These are phyloP conservation scores for Nicotiana noctiflora DNA, from an alignment of 257 asterid species.

Conservation along the genomic window DNA sequence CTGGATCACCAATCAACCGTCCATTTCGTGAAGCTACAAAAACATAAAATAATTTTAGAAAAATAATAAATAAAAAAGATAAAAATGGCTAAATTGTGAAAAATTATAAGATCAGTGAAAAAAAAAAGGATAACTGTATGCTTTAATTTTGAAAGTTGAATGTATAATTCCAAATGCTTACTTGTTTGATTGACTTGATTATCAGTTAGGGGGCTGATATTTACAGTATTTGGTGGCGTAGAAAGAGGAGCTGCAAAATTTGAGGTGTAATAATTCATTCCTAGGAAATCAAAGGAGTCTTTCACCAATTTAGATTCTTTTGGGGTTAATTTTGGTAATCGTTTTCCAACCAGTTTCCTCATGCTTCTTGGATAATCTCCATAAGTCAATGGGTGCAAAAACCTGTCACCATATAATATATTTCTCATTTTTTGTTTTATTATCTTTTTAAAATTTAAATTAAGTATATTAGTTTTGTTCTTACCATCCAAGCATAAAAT, in stretches of 20 bases:
- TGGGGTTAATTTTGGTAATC: conserved; percentile 41
- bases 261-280: conserved; percentile 51
- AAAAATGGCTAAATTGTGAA: neutral
- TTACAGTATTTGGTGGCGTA: neutral
- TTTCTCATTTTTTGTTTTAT: neutral
- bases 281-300: conserved; percentile 48
- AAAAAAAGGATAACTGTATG: neutral
- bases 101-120: neutral
- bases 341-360: conserved; percentile 25
- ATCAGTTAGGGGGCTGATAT: conserved; percentile 20
- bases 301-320: conserved; percentile 23
- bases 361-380: conserved; percentile 50
- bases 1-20: conserved; percentile 36
- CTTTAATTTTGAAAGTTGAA: neutral
- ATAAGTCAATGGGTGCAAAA: conserved; percentile 32
- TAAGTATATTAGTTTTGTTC: neutral
- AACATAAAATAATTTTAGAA: neutral
- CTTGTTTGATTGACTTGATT: conserved; percentile 15
- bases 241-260: conserved; percentile 26
- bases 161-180: conserved; percentile 3
- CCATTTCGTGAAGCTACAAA: conserved; percentile 33
- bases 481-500: conserved; percentile 64
- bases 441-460: neutral
- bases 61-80: neutral
- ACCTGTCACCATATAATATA: conserved; percentile 23